These are phyloP conservation scores for Stenogyne calaminthoides DNA, from an alignment of 305 asterid genomes.

Conservation along the genomic window DNA sequence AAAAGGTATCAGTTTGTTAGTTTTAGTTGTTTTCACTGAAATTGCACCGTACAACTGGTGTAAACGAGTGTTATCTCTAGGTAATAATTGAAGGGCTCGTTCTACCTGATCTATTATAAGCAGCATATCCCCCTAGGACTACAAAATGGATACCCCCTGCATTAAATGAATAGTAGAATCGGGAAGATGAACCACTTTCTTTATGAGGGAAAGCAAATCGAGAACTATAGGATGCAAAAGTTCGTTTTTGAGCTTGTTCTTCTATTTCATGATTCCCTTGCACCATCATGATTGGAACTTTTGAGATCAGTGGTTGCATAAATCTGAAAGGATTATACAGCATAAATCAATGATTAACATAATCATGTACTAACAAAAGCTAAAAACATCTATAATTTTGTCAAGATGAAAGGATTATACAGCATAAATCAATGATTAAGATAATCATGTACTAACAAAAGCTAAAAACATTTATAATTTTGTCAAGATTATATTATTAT, in stretches of 20 bases:
- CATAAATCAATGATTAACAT: not conserved
- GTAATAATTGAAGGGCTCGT: not conserved
- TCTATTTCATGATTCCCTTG: conserved; percentile 98
- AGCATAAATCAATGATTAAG: not conserved
- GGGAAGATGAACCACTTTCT: conserved; percentile 80
- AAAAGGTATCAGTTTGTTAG: no score
- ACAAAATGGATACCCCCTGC: conserved; percentile 96
- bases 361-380: not conserved
- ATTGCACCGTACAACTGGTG: no score
- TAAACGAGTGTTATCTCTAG: not conserved
- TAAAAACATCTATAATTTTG: no score
- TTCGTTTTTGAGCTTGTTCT: conserved; percentile 64
- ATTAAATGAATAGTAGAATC: conserved; percentile 80
- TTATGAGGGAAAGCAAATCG: conserved; percentile 83
- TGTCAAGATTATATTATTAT: not conserved
- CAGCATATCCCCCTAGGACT: conserved; percentile 78
- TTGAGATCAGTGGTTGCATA: conserved; percentile 84
- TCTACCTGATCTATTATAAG: conserved; percentile 68
- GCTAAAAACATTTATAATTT: not conserved
- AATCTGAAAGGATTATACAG: conserved; percentile 45
- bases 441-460: not conserved
- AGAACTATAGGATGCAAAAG: conserved; percentile 73
- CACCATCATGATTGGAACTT: conserved; percentile 86
- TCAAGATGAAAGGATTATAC: conserved; percentile 34
- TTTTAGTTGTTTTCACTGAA: no score